phyloP scores from a whole-genome alignment of 2,329 filamentous ascomycete genomes.

The Phialophora macrospora region DNA sequence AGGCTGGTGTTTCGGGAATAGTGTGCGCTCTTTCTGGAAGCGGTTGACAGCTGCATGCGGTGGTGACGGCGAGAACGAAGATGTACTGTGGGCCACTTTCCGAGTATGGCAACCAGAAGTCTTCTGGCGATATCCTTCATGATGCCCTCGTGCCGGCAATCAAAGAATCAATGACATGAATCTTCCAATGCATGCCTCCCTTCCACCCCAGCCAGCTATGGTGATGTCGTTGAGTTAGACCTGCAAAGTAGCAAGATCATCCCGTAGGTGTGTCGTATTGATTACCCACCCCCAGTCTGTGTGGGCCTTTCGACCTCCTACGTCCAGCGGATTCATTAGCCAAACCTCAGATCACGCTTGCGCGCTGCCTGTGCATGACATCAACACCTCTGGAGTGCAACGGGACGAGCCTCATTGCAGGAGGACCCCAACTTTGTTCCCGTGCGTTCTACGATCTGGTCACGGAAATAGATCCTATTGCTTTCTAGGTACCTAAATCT shows the following conservation, averaged over 20 bases:
- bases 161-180: background rate
- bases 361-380: background rate
- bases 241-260: background rate
- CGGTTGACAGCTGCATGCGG: background rate
- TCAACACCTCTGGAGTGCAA: background rate
- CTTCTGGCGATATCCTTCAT: background rate
- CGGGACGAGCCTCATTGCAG: background rate
- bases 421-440: background rate
- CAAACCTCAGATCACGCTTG: background rate
- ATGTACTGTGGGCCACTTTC: background rate
- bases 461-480: background rate
- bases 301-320: background rate
- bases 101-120: background rate
- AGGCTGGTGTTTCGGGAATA: conserved; percentile 40
- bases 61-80: background rate
- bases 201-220: background rate
- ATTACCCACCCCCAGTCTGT: background rate
- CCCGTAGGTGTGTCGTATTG: background rate
- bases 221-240: background rate
- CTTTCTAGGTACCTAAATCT: too few species aligned
- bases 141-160: background rate
- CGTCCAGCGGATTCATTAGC: background rate
- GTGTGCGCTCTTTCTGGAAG: background rate
- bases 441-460: background rate
- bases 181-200: background rate